These are phyloP conservation scores for Sugiyamaella valdiviana DNA, from an alignment of 805 yeast genomes.

Conservation along the genomic window DNA sequence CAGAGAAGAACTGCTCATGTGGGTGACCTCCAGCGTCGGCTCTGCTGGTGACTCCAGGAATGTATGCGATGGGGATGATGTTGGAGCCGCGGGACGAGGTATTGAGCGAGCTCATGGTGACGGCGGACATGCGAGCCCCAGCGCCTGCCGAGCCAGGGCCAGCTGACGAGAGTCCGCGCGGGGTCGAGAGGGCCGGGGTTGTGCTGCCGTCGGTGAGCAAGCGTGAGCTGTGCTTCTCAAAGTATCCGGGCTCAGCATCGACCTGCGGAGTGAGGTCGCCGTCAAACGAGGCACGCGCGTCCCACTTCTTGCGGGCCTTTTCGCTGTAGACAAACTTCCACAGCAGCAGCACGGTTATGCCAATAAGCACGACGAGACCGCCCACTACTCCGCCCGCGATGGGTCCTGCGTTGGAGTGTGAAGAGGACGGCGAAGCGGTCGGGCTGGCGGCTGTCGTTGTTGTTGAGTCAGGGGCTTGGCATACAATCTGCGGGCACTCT, in stretches of 20 bases:
- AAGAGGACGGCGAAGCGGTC: constrained; percentile 11
- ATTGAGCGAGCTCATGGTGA: constrained; percentile 33
- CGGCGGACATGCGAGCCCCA: constrained; percentile 17
- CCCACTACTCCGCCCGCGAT: constrained; percentile 72
- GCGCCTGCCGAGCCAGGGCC: constrained; percentile 2
- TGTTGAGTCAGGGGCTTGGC: constrained; percentile 32
- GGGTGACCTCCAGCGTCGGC: constrained; percentile 19
- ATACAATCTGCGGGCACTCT: constrained; percentile 50
- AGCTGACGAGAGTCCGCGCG: background rate
- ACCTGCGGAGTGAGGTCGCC: constrained; percentile 10
- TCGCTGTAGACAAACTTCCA: constrained; percentile 38
- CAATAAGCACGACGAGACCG: constrained; percentile 43
- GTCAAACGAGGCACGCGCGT: constrained; percentile 22
- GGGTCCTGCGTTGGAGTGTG: constrained; percentile 43
- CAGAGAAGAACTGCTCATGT: constrained; percentile 24
- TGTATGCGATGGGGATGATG: constrained; percentile 84
- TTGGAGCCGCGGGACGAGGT: constrained; percentile 78
- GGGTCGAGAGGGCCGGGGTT: background rate
- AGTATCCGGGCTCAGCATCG: constrained; percentile 14
- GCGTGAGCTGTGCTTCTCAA: constrained; percentile 11
- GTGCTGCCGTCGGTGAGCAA: background rate
- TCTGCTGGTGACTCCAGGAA: constrained; percentile 70
- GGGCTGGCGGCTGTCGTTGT: constrained; percentile 11
- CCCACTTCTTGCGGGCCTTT: constrained; percentile 26
- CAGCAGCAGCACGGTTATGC: constrained; percentile 34